A percentile compares a stretch with the other conserved stretches of the same genome.
phyloP scores from a whole-genome alignment of 2,329 filamentous ascomycete species.

The Exophiala viscosa region DNA sequence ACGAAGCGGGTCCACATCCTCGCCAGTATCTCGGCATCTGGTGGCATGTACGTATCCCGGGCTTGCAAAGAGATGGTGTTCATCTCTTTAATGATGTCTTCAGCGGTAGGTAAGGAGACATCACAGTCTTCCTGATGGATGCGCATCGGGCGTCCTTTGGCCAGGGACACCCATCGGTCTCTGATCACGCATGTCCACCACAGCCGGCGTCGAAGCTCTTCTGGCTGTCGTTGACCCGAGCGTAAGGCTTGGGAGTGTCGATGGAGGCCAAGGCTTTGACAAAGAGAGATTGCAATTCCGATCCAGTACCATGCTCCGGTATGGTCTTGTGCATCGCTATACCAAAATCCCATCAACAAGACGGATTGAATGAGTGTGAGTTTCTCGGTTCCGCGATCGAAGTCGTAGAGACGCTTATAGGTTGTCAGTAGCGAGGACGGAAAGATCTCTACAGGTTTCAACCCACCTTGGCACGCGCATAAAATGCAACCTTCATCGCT shows the following conservation, averaged over 20 bases:
- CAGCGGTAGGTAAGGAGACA: neutral
- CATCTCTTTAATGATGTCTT: neutral
- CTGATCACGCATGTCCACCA: conserved; percentile 2
- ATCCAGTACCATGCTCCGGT: conserved; percentile 46
- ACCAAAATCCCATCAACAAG: conserved; percentile 43
- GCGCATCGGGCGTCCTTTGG: conserved; percentile 1
- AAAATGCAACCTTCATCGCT: too few species aligned
- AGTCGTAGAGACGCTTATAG: conserved; percentile 27
- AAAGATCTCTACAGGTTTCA: too few species aligned
- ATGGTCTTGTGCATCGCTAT: conserved; percentile 39
- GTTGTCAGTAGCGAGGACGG: too few species aligned
- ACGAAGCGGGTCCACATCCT: too few species aligned
- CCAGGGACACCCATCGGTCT: neutral
- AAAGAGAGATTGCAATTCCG: conserved; percentile 41
- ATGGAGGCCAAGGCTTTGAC: conserved; percentile 43
- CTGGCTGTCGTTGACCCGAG: too few species aligned
- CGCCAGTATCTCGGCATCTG: too few species aligned
- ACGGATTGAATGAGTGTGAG: conserved; percentile 41
- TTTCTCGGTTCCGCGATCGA: conserved; percentile 35
- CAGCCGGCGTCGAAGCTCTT: neutral
- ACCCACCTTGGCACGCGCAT: too few species aligned
- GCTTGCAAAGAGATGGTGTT: neutral
- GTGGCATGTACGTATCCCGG: neutral
- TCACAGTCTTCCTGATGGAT: conserved; percentile 2
- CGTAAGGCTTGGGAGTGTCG: conserved; percentile 16